Evolutionary conservation across 1,284 basidiomycete genomes (phyloP).

Genomic region (Agroathelia rolfsii): DNA sequence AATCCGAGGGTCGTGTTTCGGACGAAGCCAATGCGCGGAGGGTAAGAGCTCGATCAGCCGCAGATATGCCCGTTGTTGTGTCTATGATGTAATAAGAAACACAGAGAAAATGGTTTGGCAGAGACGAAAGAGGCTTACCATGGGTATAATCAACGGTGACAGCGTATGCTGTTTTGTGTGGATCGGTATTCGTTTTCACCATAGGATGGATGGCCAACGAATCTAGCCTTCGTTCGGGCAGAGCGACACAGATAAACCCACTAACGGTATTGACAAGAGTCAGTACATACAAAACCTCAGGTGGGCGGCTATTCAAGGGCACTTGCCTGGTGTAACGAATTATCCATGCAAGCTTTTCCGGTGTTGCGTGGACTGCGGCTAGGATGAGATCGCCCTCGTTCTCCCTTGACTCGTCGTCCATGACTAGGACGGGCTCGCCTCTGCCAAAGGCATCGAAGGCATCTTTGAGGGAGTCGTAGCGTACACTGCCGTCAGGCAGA

Average conservation of each 20-base stretch:
- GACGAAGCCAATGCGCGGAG: slow-evolving; percentile 72
- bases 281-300: no score
- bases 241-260: slow-evolving; percentile 90
- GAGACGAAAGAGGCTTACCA: slow-evolving; percentile 34
- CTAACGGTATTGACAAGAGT: no score
- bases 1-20: slow-evolving; percentile 54
- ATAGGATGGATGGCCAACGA: slow-evolving; percentile 90
- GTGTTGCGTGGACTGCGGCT: slow-evolving; percentile 72
- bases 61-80: slow-evolving; percentile 94
- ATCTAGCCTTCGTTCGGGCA: slow-evolving; percentile 69
- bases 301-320: neutral
- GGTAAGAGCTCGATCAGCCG: slow-evolving; percentile 87
- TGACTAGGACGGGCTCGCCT: slow-evolving; percentile 90
- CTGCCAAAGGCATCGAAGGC: slow-evolving; percentile 70
- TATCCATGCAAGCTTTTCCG: slow-evolving; percentile 99
- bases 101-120: slow-evolving; percentile 26
- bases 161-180: slow-evolving; percentile 91
- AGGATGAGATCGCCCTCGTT: slow-evolving; percentile 94
- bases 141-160: slow-evolving; percentile 90
- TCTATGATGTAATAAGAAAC: no score
- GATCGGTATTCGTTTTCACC: slow-evolving; percentile 85
- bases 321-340: slow-evolving; percentile 88
- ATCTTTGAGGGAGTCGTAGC: slow-evolving; percentile 71
- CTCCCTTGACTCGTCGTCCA: slow-evolving; percentile 90
- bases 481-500: no score